phyloP scores from a whole-genome alignment of 305 asterid genomes.

The Euphrasia arctica region DNA sequence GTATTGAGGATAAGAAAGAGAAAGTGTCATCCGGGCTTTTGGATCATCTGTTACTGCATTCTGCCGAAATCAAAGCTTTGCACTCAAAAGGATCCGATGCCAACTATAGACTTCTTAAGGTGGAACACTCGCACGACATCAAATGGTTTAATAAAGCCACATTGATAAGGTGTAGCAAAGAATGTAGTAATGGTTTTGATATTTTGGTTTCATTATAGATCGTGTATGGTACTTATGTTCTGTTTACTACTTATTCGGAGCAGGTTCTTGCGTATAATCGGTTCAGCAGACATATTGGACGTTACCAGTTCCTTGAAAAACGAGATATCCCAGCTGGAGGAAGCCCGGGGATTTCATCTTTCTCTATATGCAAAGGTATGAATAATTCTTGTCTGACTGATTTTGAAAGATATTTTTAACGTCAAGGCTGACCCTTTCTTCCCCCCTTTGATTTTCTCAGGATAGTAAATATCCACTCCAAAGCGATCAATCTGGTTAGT shows the following conservation, averaged over 20 bases:
- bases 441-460: conserved; percentile 35
- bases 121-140: conserved; percentile 39
- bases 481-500: conserved; percentile 53
- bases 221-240: conserved; percentile 23
- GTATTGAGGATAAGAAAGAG: conserved; percentile 48
- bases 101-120: conserved; percentile 50
- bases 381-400: conserved; percentile 16
- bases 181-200: conserved; percentile 16
- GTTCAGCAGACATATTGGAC: conserved; percentile 51
- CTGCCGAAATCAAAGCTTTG: conserved; percentile 51
- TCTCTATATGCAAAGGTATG: conserved; percentile 73
- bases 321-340: conserved; percentile 92
- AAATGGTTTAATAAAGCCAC: conserved; percentile 84
- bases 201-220: conserved; percentile 22
- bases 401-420: conserved; percentile 20
- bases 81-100: conserved; percentile 54
- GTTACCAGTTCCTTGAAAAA: conserved; percentile 45
- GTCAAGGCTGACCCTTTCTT: neutral
- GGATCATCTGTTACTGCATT: conserved; percentile 72
- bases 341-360: conserved; percentile 69
- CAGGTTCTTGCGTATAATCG: conserved; percentile 75
- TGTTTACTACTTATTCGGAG: conserved; percentile 21
- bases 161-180: conserved; percentile 53
- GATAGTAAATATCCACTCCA: conserved; percentile 39
- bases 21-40: conserved; percentile 63